phyloP scores from a whole-genome alignment of 2,329 filamentous ascomycete genomes.

The Grosmannia clavigera region DNA sequence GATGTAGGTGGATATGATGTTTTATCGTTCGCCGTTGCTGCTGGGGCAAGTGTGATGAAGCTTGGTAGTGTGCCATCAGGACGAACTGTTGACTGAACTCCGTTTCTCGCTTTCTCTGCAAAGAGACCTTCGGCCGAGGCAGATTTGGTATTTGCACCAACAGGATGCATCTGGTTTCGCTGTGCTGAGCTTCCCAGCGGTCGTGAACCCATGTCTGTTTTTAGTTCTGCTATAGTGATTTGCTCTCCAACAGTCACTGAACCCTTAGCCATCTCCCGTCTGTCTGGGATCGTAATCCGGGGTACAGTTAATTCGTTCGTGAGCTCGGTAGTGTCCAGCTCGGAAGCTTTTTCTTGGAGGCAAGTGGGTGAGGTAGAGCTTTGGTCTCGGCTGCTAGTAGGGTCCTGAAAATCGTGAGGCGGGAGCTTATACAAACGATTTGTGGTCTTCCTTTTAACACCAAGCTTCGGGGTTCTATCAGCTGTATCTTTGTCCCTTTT shows the following conservation, averaged over 20 bases:
- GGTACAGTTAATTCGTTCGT: background rate
- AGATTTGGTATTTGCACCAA: background rate
- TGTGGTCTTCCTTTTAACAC: conserved; percentile 21
- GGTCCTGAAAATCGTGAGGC: conserved; percentile 13
- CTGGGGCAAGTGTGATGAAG: background rate
- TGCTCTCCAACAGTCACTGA: background rate
- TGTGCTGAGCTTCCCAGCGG: background rate
- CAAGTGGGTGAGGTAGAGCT: conserved; percentile 3
- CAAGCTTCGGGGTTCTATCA: conserved; percentile 25
- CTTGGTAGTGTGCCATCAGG: background rate
- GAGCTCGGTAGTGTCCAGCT: background rate
- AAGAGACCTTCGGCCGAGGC: background rate
- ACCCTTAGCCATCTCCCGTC: background rate
- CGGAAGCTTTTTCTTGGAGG: background rate
- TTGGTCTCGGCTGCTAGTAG: conserved; percentile 2
- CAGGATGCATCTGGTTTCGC: background rate
- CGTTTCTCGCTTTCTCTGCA: background rate
- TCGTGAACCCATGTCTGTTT: background rate
- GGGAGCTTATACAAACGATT: conserved; percentile 26
- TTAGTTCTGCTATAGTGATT: background rate
- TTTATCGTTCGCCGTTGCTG: background rate
- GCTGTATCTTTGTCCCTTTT: conserved; percentile 29
- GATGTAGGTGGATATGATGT: conserved; percentile 17
- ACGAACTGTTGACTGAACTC: background rate
- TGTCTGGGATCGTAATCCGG: background rate